Conservation (phyloP, 2,329 filamentous ascomycete genomes). For the Aspergillus brunneoviolaceus region DNA sequence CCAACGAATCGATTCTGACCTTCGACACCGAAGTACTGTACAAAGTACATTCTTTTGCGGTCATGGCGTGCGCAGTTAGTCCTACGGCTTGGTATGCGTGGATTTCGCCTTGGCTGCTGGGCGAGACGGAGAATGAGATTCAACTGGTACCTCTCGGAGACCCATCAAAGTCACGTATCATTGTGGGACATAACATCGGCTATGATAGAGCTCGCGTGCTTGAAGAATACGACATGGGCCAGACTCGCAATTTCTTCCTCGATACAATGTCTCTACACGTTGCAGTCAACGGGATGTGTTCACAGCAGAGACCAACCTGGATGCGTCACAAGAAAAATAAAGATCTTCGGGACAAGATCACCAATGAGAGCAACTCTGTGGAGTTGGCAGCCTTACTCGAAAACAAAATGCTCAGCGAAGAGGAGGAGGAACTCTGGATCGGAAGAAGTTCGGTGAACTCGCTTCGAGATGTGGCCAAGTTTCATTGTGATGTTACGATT, state of each 20-base stretch:
- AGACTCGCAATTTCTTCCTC: conserved; percentile 81
- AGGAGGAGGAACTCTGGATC: conserved; percentile 95
- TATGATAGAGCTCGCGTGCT: conserved; percentile 85
- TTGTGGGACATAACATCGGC: conserved; percentile 93
- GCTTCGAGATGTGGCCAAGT: conserved; percentile 89
- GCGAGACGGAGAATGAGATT: conserved; percentile 71
- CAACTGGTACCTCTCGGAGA: conserved; percentile 89
- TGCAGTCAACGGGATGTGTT: conserved; percentile 98
- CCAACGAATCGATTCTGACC: conserved; percentile 77
- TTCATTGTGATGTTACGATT: conserved; percentile 86
- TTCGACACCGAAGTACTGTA: conserved; percentile 98
- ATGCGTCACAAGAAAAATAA: conserved; percentile 92
- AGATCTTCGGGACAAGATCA: conserved; percentile 77
- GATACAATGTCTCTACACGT: conserved; percentile 99
- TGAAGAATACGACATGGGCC: conserved; percentile 84
- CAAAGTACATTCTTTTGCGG: conserved; percentile 86
- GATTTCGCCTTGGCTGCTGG: conserved; percentile 92
- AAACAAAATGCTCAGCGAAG: conserved; percentile 66
- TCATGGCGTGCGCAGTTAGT: conserved; percentile 93
- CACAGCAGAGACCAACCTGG: conserved; percentile 92
- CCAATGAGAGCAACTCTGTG: conserved; percentile 66
- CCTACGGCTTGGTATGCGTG: conserved; percentile 94
- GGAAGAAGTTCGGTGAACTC: conserved; percentile 94
- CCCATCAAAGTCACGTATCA: conserved; percentile 66
- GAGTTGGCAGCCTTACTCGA: conserved; percentile 72